phyloP scores from a whole-genome alignment of 2,329 filamentous ascomycete genomes.

The Claviceps cyperi region DNA sequence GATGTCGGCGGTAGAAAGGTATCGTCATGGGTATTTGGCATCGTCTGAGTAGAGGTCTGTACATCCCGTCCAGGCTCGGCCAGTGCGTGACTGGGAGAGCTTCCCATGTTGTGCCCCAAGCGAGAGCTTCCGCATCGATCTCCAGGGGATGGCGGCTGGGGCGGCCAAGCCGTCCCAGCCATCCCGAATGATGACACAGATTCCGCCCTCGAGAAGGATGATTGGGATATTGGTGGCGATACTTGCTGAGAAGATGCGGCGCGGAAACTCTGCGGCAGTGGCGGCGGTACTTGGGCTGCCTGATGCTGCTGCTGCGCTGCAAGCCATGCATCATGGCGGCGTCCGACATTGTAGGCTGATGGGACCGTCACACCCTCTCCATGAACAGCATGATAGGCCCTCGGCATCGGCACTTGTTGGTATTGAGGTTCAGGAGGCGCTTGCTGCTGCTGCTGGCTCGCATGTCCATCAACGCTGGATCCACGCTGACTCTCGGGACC shows the following conservation, averaged over 20 bases:
- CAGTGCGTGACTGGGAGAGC: background rate
- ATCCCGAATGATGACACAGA: slow-evolving; percentile 4
- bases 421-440: slow-evolving; percentile 19
- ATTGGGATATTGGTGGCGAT: slow-evolving; percentile 4
- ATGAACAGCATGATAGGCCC: slow-evolving; percentile 21
- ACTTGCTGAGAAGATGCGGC: slow-evolving; percentile 4
- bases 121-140: background rate
- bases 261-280: background rate
- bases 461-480: background rate
- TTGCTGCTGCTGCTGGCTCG: background rate
- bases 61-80: background rate
- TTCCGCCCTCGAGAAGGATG: background rate
- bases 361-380: slow-evolving; percentile 20
- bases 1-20: background rate
- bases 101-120: background rate
- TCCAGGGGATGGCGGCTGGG: background rate
- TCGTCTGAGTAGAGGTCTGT: background rate
- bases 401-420: slow-evolving; percentile 23
- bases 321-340: slow-evolving; percentile 1
- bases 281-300: background rate
- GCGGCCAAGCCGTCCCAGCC: background rate
- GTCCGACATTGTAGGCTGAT: slow-evolving; percentile 14
- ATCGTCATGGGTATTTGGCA: background rate
- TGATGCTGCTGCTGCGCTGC: slow-evolving; percentile 1
- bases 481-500: background rate